Evolutionary conservation across 208 protist genomes (phyloP), one percentile per base, ranked within the genome.

Genomic region (Eutreptiella sp.): DNA sequence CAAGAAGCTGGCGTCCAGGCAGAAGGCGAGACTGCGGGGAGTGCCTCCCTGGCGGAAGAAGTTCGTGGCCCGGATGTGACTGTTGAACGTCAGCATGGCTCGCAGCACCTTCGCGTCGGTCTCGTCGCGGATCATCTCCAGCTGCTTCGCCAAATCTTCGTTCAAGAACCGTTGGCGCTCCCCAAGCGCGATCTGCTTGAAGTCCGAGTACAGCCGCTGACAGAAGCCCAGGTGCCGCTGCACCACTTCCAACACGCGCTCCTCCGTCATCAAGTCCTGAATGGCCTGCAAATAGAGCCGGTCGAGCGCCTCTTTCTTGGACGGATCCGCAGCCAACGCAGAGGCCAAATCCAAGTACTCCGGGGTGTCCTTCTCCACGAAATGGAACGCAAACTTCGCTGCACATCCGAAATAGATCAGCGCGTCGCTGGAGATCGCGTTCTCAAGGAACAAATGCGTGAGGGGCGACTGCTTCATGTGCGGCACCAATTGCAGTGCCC

Each of bases 31-130:
- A 1, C 86, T 85, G 0, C 84, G 77, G 72, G 93, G 94, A 60
- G 84, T 79, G n/a, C 74, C 48, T 33, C 45, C 60, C 11, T 46
- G 16, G 70, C 93, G 91, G 77, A 88, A 94, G 75, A 95, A 94
- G 76, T 96, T 96, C 57, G 92, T 93, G 70, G 91, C 93, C 14
- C 92, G 11, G 27, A 94, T 67, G 28, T 85, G 79, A 68, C 84
- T 75, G 73, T 95, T 95, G 84, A 95, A 94, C 31, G 77, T 77
- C 27, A 93, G 59, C 47, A 92, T 84, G 42, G 71, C 78, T 35
- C 77, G 77, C 60, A 93, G 90, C 65, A 93, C 79, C 46, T 75
- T 53, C 39, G 76, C 45, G 63, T 93, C 87, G 59, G 86, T 73
- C 0, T 73, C 61, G 26, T 73, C 55, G 32, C 77, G 70, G 33